A percentile compares a stretch with the other conserved stretches of the same genome.
Conservation (phyloP, 768 basidiomycete species). For the Chalciporus sphaerocephalus region DNA sequence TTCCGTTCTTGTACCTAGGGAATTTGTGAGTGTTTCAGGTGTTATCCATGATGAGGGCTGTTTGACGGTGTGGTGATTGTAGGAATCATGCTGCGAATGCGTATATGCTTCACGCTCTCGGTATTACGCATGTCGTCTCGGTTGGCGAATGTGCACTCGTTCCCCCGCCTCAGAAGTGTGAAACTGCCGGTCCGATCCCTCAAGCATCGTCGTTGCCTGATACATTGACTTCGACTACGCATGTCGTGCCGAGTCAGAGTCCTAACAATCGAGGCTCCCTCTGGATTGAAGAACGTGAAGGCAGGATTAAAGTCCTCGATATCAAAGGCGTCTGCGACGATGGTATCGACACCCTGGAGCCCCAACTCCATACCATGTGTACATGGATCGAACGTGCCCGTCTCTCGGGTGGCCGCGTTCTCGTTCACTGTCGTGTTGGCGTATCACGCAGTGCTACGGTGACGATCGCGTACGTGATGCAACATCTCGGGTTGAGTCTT, state of each 20-base stretch:
- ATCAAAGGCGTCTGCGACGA: slow-evolving; percentile 94
- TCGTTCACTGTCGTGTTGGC: slow-evolving; percentile 99
- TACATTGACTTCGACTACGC: slow-evolving; percentile 23
- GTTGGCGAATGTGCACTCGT: slow-evolving; percentile 92
- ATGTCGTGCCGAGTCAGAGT: slow-evolving; percentile 43
- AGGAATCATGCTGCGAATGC: slow-evolving; percentile 93
- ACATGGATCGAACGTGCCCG: slow-evolving; percentile 91
- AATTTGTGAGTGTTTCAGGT: too few species aligned
- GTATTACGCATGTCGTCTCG: slow-evolving; percentile 95
- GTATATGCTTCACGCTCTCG: slow-evolving; percentile 92
- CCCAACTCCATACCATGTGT: slow-evolving; percentile 82
- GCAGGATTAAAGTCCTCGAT: slow-evolving; percentile 85
- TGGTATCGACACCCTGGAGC: slow-evolving; percentile 91
- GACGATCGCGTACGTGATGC: slow-evolving; percentile 97
- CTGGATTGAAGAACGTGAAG: slow-evolving; percentile 85
- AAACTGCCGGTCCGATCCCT: background rate
- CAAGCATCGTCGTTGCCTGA: background rate
- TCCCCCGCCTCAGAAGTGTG: slow-evolving; percentile 56
- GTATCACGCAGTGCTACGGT: slow-evolving; percentile 93
- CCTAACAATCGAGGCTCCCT: slow-evolving; percentile 63
- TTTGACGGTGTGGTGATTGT: too few species aligned
- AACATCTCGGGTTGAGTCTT: slow-evolving; percentile 76
- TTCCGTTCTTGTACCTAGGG: slow-evolving; percentile 91
- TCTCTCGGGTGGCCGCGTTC: slow-evolving; percentile 76
- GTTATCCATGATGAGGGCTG: too few species aligned